Evolutionary conservation across 2,329 filamentous ascomycete species (phyloP), one percentile per base, ranked within the genome.

Genomic region (Paecilomyces dactylethromorphus): DNA sequence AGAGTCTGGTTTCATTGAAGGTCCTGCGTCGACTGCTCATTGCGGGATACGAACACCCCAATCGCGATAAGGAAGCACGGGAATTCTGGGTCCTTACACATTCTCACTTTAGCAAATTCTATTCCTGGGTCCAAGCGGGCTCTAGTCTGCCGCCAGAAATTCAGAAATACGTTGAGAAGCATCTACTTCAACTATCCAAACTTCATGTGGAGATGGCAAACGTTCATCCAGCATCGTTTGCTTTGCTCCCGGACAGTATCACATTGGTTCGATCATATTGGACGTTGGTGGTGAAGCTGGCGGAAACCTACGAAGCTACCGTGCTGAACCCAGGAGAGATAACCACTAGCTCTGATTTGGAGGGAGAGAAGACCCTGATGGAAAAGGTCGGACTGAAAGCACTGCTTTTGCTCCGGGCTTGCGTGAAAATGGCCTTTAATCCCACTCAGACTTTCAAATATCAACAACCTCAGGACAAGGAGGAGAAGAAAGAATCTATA

Each of bases 181-280:
- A 97, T 69, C 79, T 96, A 1, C 77, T 97, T 50, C 92, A 97
- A 69, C 87, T 97, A 55, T 87, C 92, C 3, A 99, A 97, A 74
- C 79, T 99, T 2, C 94, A 97, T 71, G 82, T 95, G 45, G 87
- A 91, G 58, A 93, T 97, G 87, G 86, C 91, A 1, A 85, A 85
- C 55, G 78, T 81, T 4, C 92, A 96, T 71, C 87, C 92, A 1
- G 87, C 89, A 3, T 90, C 91, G 57, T 97, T 97, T 73, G 87
- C 88, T 0, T 80, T 91, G 12, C 82, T 99, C 6, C 91, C 92
- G 1, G 87, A 90, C 67, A 92, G 91, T 1, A 78, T 96, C 15
- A 81, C 86, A 15, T 83, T 97, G 24, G 87, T 90, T 1, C 85
- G 85, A 64, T 87, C 89, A 15, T 97, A 97, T 73, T 97, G 94